Conservation (phyloP, 2,329 filamentous ascomycete genomes). For the Sporothrix pallida region DNA sequence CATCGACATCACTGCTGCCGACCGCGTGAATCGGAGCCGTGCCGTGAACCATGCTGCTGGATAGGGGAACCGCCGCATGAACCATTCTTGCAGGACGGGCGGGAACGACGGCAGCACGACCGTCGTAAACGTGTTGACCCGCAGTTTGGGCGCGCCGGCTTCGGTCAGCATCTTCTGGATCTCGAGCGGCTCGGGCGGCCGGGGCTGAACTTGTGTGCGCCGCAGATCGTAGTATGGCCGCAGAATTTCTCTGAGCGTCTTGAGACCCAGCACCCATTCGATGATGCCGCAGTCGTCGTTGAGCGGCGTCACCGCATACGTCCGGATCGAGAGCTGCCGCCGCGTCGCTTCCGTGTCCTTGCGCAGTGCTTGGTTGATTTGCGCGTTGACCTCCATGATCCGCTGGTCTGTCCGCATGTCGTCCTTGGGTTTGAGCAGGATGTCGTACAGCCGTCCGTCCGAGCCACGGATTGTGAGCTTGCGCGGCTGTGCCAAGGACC, state of each 20-base stretch:
- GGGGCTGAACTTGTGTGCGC: conserved; percentile 76
- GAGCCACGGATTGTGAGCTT: conserved; percentile 87
- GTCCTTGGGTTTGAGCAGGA: conserved; percentile 97
- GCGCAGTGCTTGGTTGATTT: conserved; percentile 95
- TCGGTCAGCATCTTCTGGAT: conserved; percentile 69
- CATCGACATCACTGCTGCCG: conserved; percentile 99
- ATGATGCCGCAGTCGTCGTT: conserved; percentile 98
- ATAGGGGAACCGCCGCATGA: conserved; percentile 91
- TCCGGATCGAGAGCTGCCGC: conserved; percentile 91
- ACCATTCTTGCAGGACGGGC: conserved; percentile 90
- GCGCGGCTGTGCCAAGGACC: conserved; percentile 88
- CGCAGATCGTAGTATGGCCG: conserved; percentile 53
- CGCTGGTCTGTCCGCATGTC: conserved; percentile 97
- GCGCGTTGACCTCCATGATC: conserved; percentile 98
- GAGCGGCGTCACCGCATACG: conserved; percentile 93
- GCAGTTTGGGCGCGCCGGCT: conserved; percentile 61
- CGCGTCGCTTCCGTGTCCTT: conserved; percentile 89
- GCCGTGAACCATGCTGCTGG: conserved; percentile 91
- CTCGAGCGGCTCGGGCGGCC: conserved; percentile 71
- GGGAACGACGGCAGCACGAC: conserved; percentile 71
- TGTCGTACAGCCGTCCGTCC: conserved; percentile 84
- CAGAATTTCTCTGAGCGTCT: conserved; percentile 90
- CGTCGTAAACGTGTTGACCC: conserved; percentile 74
- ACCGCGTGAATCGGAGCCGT: conserved; percentile 86
- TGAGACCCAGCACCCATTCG: conserved; percentile 97